Percentiles rank a stretch among this genome's conserved stretches.
Conservation (phyloP, 225 moss, liverwort and hornwort genomes). For the Straminergon stramineum region DNA sequence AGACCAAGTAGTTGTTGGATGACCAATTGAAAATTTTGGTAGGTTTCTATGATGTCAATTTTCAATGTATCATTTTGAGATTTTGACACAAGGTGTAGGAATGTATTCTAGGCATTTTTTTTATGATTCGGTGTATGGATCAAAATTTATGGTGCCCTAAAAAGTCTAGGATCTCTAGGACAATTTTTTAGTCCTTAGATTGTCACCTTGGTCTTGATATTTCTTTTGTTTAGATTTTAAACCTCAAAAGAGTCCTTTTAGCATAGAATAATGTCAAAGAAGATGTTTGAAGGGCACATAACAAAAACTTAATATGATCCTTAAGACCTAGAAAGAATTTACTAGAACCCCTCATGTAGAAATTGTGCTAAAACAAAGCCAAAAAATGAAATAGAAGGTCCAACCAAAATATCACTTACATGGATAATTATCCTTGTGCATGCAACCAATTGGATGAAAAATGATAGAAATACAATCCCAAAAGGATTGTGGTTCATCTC, state of each 20-base stretch:
- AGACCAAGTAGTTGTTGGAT: accelerated
- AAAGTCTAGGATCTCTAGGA: accelerated
- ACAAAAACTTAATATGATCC: background rate
- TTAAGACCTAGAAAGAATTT: background rate
- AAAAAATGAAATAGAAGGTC: background rate
- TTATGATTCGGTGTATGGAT: accelerated
- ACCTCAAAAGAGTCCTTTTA: background rate
- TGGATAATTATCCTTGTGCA: accelerated
- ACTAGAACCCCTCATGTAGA: background rate
- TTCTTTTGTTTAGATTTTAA: background rate
- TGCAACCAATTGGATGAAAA: background rate
- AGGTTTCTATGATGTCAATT: accelerated
- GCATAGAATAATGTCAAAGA: too few species aligned
- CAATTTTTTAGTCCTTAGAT: accelerated
- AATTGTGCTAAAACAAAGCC: background rate
- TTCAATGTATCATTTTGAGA: background rate
- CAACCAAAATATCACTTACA: background rate
- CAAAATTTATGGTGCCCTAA: accelerated
- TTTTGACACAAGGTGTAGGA: background rate
- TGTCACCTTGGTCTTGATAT: accelerated
- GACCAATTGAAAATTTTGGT: accelerated
- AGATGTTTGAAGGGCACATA: background rate
- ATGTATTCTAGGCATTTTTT: background rate
- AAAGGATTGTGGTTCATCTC: background rate
- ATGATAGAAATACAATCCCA: background rate